These are phyloP conservation scores for Symbiodinium natans DNA, from an alignment of 73 alveolate species.

Conservation along the genomic window DNA sequence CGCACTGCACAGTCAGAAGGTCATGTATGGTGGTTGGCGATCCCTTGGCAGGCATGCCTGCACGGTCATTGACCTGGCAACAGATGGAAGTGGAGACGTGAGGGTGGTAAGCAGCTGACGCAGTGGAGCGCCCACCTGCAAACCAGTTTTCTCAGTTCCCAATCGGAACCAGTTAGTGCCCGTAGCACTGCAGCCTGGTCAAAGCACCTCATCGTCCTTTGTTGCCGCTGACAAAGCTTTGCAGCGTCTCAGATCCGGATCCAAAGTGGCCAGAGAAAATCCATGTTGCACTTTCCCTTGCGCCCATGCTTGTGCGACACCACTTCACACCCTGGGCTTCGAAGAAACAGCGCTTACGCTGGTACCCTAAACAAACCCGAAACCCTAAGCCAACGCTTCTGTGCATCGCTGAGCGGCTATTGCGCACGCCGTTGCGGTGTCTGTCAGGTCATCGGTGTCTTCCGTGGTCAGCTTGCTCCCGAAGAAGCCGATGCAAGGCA, in stretches of 20 bases:
- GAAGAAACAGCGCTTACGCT: too few relatives aligned
- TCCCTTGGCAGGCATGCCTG: slow-evolving; percentile 37
- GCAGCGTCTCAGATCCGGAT: neutral
- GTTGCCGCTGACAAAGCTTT: neutral
- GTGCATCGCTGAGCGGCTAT: too few relatives aligned
- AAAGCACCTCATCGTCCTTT: neutral
- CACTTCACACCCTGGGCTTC: too few relatives aligned
- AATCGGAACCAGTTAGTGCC: neutral
- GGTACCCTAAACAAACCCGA: too few relatives aligned
- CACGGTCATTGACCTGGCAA: slow-evolving; percentile 48
- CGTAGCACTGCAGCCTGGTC: neutral
- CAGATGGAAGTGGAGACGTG: slow-evolving; percentile 58
- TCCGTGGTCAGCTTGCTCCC: neutral
- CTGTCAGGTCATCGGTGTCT: neutral
- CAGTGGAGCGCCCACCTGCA: too few relatives aligned
- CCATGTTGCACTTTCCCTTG: too few relatives aligned
- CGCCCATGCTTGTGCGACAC: too few relatives aligned
- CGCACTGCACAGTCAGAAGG: too few relatives aligned
- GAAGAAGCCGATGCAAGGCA: neutral
- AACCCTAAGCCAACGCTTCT: too few relatives aligned
- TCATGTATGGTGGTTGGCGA: neutral
- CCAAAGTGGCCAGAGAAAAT: too few relatives aligned
- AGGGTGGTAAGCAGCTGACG: slow-evolving; percentile 16
- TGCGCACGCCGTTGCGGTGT: too few relatives aligned
- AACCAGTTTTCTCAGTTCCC: too few relatives aligned